Conservation (phyloP, 2,329 filamentous ascomycete genomes). For the Ceratocystis colombiana region DNA sequence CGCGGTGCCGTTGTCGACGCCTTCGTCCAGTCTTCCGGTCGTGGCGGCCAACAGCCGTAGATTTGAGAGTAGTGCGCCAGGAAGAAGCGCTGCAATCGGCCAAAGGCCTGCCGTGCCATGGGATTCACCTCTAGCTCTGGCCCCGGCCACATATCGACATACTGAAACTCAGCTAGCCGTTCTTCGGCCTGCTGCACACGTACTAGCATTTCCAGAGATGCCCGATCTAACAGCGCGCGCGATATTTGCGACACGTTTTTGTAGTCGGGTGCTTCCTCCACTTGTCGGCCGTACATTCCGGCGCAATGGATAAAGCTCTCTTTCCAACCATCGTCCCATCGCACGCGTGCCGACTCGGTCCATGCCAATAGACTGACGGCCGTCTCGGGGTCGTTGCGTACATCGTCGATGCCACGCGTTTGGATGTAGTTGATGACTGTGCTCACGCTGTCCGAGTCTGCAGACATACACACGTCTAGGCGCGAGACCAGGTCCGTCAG, state of each 20-base stretch:
- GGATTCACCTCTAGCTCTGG: slow-evolving; percentile 29
- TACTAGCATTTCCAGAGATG: slow-evolving; percentile 51
- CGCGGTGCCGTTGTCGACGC: not conserved
- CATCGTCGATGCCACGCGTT: slow-evolving; percentile 52
- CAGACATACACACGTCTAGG: slow-evolving; percentile 48
- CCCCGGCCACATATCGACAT: slow-evolving; percentile 49
- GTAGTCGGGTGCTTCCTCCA: slow-evolving; percentile 49
- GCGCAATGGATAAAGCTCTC: slow-evolving; percentile 58
- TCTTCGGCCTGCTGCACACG: slow-evolving; percentile 54
- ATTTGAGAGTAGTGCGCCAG: slow-evolving; percentile 45
- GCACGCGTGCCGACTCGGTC: slow-evolving; percentile 51
- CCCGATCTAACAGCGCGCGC: slow-evolving; percentile 51
- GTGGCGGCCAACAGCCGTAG: slow-evolving; percentile 54
- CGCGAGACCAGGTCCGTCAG: slow-evolving; percentile 52
- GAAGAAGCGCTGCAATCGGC: slow-evolving; percentile 52
- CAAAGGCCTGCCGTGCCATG: slow-evolving; percentile 36
- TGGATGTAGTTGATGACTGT: slow-evolving; percentile 53
- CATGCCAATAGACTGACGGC: slow-evolving; percentile 55
- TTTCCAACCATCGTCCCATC: slow-evolving; percentile 57
- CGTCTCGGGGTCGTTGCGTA: slow-evolving; percentile 48
- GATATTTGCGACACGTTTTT: slow-evolving; percentile 51
- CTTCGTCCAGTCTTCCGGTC: slow-evolving; percentile 26
- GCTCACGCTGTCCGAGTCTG: slow-evolving; percentile 46
- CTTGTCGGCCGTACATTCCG: slow-evolving; percentile 46
- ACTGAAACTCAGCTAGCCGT: slow-evolving; percentile 50